Base-by-base conservation (phyloP, 208 protist genomes). In the Naegleria gruberi region DNA sequence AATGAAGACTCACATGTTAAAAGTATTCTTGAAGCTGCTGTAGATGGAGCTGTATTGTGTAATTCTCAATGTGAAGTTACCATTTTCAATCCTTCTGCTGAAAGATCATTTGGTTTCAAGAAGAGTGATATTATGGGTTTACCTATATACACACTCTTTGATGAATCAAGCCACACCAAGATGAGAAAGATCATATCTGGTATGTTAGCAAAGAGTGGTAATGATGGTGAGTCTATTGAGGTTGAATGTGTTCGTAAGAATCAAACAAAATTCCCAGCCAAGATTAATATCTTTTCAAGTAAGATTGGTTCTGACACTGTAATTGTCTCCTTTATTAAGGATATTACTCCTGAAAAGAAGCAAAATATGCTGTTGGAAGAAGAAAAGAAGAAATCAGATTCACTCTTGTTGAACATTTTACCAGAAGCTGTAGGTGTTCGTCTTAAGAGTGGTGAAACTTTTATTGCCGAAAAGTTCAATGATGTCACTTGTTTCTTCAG, bases 391-490 rank as follows among this genome's bases (percentile, higher is more conserved):
- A 89, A 83, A 12, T 46, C 10, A 42, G 90, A 91, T 17, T 15
- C 88, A 12, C 45, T 92, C 7, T 42, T 92, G 42, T 47, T 74
- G 55, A 91, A 91, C 42, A 65, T 91, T 43, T 17, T 92, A 8
- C 91, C 91, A 45, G 34, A 34, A 40, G 8, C 15, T 37, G 26
- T 92, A 40, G 91, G 23, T 23, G 0, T 40, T 4, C 1, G 57
- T 0, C 17, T 92, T 1, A 88, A 87, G 44, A 37, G 89, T n/a
- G 90, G 84, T 45, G 47, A 87, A 41, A 65, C 51, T 15, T 34
- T 65, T 23, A 91, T 91, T 40, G 34, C 89, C 4, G 89, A 92
- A 74, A 34, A 23, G 55, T 73, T 42, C 0, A 6, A 34, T 81
- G 91, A 40, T 82, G 91, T 26, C 73, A 89, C 44, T n/a, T 91